phyloP scores from a whole-genome alignment of 2,329 filamentous ascomycete genomes.

The Arthroderma sp. region DNA sequence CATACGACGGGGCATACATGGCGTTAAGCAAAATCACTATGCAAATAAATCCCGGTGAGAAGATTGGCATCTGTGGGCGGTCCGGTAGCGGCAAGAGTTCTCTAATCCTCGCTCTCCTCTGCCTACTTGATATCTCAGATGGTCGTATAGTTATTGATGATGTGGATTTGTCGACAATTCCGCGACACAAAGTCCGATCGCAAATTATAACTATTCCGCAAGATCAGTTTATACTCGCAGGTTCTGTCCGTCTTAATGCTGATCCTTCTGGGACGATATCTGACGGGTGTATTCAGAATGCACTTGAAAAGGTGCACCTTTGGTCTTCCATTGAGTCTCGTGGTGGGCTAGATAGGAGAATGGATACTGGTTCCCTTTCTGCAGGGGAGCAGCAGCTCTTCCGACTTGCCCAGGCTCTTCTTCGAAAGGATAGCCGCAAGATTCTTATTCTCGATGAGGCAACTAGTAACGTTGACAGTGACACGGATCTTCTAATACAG shows the following conservation, averaged over 20 bases:
- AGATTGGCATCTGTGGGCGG: conserved; percentile 15
- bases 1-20: background rate
- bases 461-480: conserved; percentile 7
- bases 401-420: conserved; percentile 4
- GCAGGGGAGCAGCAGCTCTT: conserved; percentile 7
- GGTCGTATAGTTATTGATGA: conserved; percentile 9
- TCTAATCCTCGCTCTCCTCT: conserved; percentile 5
- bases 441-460: conserved; percentile 5
- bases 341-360: conserved; percentile 7
- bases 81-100: conserved; percentile 12
- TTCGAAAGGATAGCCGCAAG: conserved; percentile 3
- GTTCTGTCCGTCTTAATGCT: conserved; percentile 6
- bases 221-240: conserved; percentile 8
- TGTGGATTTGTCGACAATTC: conserved; percentile 5
- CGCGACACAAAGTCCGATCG: conserved; percentile 6
- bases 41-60: conserved; percentile 9
- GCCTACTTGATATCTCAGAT: conserved; percentile 4
- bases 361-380: background rate
- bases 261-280: conserved; percentile 5
- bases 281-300: conserved; percentile 1
- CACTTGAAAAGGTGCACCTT: conserved; percentile 6
- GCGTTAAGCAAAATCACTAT: conserved; percentile 8
- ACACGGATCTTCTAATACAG: conserved; percentile 11
- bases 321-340: conserved; percentile 1
- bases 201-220: conserved; percentile 15